These are phyloP conservation scores for Mollisia scopiformis DNA, from an alignment of 2,329 filamentous ascomycete genomes.

Conservation along the genomic window DNA sequence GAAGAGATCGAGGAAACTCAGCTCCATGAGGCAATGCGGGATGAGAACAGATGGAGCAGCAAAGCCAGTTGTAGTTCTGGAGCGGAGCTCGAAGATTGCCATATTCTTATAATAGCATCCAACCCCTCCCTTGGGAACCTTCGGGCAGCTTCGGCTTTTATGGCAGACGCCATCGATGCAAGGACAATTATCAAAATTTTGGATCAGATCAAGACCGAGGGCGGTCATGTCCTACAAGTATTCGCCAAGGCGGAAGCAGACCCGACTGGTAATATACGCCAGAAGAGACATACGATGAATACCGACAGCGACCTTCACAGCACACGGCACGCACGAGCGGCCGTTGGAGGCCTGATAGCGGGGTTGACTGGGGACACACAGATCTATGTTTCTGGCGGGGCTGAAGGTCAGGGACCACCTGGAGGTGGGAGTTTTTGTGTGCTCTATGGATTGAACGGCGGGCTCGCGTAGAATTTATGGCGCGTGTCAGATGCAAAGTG, in stretches of 20 bases:
- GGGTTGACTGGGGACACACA: slow-evolving; percentile 34
- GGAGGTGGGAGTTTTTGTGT: slow-evolving; percentile 37
- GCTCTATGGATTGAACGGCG: slow-evolving; percentile 29
- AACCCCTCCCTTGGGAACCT: slow-evolving; percentile 22
- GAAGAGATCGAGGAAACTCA: slow-evolving; percentile 26
- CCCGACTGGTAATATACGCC: slow-evolving; percentile 30
- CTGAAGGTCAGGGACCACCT: slow-evolving; percentile 37
- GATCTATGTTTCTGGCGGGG: slow-evolving; percentile 35
- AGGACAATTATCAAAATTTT: slow-evolving; percentile 22
- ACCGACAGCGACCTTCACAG: slow-evolving; percentile 37
- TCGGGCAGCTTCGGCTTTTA: slow-evolving; percentile 28
- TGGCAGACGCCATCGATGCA: slow-evolving; percentile 37
- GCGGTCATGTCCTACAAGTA: slow-evolving; percentile 33
- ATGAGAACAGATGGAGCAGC: slow-evolving; percentile 30
- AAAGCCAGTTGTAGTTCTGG: slow-evolving; percentile 38
- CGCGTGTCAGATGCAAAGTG: neutral
- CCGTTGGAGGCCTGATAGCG: slow-evolving; percentile 37
- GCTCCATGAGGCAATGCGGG: slow-evolving; percentile 27
- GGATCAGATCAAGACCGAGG: slow-evolving; percentile 23
- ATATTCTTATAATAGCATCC: slow-evolving; percentile 37
- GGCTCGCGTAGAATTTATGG: slow-evolving; percentile 2
- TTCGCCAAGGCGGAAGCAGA: slow-evolving; percentile 39
- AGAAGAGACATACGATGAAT: slow-evolving; percentile 37
- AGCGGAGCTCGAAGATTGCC: slow-evolving; percentile 37
- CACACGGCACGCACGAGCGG: slow-evolving; percentile 37